These are phyloP conservation scores for Melanogaster broomeanus DNA, from an alignment of 768 basidiomycete genomes.

Conservation along the genomic window DNA sequence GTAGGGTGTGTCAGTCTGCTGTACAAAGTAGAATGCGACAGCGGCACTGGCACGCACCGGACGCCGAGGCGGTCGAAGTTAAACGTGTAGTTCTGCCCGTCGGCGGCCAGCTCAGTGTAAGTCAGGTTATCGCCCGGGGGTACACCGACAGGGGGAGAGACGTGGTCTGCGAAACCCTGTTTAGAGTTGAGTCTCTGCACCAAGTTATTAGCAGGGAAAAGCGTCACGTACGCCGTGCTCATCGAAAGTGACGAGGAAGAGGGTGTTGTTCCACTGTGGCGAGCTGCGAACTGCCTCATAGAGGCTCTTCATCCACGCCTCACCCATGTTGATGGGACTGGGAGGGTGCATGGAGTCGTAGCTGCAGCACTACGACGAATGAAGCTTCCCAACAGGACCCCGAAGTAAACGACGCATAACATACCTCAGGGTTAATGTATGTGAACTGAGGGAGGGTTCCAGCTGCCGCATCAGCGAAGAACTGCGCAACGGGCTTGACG, in stretches of 20 bases:
- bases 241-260: conserved; percentile 28
- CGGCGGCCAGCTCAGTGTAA: conserved; percentile 21
- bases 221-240: conserved; percentile 22
- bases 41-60: conserved; percentile 10
- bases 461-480: conserved; percentile 21
- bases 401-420: background rate
- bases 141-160: conserved; percentile 20
- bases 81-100: conserved; percentile 21
- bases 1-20: background rate
- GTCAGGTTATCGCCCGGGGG: conserved; percentile 24
- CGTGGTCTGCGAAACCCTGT: conserved; percentile 27
- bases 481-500: conserved; percentile 15
- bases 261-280: conserved; percentile 20
- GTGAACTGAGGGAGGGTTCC: conserved; percentile 27
- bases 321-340: conserved; percentile 26
- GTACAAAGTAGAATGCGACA: background rate
- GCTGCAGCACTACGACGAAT: conserved; percentile 16
- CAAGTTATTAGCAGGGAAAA: background rate
- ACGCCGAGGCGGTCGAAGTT: conserved; percentile 24
- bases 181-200: background rate
- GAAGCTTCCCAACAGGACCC: background rate
- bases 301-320: conserved; percentile 22
- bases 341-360: conserved; percentile 30
- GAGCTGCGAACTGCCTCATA: conserved; percentile 26
- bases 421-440: conserved; percentile 28